Conservation (phyloP, 768 basidiomycete genomes). For the Suillus discolor region DNA sequence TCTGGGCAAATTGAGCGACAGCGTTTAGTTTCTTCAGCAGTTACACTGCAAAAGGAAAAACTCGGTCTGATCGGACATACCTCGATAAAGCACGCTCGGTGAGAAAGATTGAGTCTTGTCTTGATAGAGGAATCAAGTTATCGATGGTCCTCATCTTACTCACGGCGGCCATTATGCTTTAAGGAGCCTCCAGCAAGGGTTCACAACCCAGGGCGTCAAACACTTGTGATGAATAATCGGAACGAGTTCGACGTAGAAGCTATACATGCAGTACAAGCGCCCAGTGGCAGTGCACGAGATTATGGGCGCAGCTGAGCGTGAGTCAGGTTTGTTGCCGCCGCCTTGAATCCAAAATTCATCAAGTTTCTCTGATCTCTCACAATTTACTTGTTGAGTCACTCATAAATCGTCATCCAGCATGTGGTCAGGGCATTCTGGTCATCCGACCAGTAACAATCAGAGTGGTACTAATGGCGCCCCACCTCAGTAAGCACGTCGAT, state of each 20-base stretch:
- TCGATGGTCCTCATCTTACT: neutral
- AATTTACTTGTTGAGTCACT: neutral
- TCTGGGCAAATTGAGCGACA: neutral
- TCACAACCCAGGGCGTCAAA: neutral
- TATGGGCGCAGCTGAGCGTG: neutral
- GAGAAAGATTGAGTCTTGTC: neutral
- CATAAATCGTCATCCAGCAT: conserved; percentile 3
- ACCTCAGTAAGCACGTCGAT: conserved; percentile 18
- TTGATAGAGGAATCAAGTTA: neutral
- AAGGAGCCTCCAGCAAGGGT: neutral
- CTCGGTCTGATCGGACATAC: neutral
- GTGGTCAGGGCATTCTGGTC: conserved; percentile 13
- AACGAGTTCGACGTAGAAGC: too few relatives aligned
- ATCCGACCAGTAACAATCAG: conserved; percentile 8
- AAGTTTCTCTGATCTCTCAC: neutral
- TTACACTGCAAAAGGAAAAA: conserved; percentile 1
- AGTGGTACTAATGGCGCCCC: neutral
- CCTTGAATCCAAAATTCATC: neutral
- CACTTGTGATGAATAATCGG: neutral
- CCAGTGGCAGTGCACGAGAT: neutral
- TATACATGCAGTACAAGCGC: too few relatives aligned
- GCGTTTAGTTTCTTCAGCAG: neutral
- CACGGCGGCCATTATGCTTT: neutral
- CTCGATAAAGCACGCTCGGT: neutral
- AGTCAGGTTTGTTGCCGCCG: neutral